These are phyloP conservation scores for Phalaenopsis equestris DNA, from an alignment of 106 monocot genomes.

Conservation along the genomic window DNA sequence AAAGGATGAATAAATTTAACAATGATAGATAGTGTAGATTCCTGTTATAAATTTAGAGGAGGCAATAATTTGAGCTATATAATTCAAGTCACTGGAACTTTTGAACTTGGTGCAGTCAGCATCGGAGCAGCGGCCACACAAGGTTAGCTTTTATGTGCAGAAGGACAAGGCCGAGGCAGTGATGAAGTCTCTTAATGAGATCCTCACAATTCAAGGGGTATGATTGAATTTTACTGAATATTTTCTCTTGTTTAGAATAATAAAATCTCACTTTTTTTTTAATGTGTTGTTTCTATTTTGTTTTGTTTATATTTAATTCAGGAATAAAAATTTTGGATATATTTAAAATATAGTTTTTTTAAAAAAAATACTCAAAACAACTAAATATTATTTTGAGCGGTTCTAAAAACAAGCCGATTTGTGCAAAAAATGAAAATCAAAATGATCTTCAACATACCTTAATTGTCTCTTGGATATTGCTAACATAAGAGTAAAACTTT, in stretches of 20 bases:
- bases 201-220: slow-evolving; percentile 59
- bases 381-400: no score
- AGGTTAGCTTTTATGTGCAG: slow-evolving; percentile 77
- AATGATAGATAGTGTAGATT: no score
- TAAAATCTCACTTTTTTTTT: not conserved
- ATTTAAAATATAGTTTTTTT: no score
- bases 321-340: no score
- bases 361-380: no score
- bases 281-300: no score
- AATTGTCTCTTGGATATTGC: not conserved
- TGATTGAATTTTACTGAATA: slow-evolving; percentile 6
- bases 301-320: no score
- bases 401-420: no score
- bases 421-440: no score
- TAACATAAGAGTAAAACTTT: not conserved
- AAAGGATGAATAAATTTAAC: no score
- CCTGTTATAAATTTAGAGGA: no score
- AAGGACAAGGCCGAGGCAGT: slow-evolving; percentile 60
- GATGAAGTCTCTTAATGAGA: slow-evolving; percentile 30
- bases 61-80: not conserved
- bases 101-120: slow-evolving; percentile 37
- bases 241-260: not conserved
- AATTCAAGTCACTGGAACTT: not conserved
- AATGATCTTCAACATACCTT: no score
- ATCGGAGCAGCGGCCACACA: slow-evolving; percentile 81